Evolutionary conservation across 108 stramenopile species (phyloP), one percentile per base, ranked within the genome.

Genomic region (Pseudonitzschia pungens): DNA sequence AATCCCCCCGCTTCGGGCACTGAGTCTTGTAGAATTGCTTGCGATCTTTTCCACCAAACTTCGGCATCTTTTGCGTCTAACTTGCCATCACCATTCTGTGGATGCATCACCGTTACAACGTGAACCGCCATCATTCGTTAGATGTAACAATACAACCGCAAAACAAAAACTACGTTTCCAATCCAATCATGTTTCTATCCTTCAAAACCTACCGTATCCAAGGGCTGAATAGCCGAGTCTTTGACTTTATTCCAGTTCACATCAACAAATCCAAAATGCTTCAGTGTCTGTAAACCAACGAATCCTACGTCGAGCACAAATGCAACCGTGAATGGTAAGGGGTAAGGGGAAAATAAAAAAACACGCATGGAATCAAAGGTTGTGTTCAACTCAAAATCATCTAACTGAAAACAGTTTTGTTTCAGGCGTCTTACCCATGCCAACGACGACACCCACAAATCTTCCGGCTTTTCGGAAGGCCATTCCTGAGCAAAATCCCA

Each of bases 401-500:
- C 2, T 36, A 36, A 36, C 36, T 2, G 36, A 36, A 36, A 36
- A 36, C 36, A 9, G 4, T 51, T 51, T 51, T 51, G 16, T 10
- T 4, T 55, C 4, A 24, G 32, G n/a, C 7, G 11, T 31, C 60
- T 62, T 29, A 62, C 60, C 84, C 29, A 91, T 21, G 6, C 96
- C 96, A 22, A 89, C 75, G 20, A 89, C 56, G 21, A 95, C 68
- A 32, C 93, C 96, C 26, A 88, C 62, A 15, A 74, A 72, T 73
- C 87, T 92, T 48, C 95, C 94, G 52, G 95, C 82, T 70, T 87
- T 87, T 69, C 93, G 89, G 50, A 89, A 74, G 21, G 96, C 92
- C 62, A 83, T 73, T 27, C 93, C 96, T 21, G 91, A 90, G 68
- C 91, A 95, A 79, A 93, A 96, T 21, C 96, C 96, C 69, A 96